Percentiles rank a stretch among this genome's conserved stretches.
Conservation (phyloP, 306 rosid species). For the Cucumis sativus region DNA sequence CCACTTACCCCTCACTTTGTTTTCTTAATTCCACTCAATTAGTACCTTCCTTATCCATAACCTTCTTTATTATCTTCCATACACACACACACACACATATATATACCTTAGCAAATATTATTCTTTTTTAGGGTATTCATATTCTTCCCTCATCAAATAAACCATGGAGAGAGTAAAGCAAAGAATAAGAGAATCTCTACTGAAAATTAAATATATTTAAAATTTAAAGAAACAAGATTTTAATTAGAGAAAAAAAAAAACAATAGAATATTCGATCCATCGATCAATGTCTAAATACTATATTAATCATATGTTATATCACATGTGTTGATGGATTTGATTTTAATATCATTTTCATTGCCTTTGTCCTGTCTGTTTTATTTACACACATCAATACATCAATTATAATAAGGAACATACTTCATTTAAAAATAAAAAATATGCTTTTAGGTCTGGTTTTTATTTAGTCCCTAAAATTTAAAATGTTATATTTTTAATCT, state of each 20-base stretch:
- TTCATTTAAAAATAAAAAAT: too few relatives aligned
- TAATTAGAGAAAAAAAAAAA: background rate
- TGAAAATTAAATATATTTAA: background rate
- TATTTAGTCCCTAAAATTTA: too few relatives aligned
- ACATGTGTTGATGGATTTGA: background rate
- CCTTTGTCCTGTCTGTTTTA: too few relatives aligned
- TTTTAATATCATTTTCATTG: background rate
- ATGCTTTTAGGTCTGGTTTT: fast-evolving
- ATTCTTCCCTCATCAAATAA: background rate
- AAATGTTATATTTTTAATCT: too few relatives aligned
- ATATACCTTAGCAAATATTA: background rate
- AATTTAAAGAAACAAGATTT: background rate
- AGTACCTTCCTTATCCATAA: slow-evolving; percentile 19
- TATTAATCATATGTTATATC: background rate
- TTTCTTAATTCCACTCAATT: slow-evolving; percentile 12
- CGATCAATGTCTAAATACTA: background rate
- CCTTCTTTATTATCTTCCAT: background rate
- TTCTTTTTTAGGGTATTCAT: background rate
- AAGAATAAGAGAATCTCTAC: background rate
- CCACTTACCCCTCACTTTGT: slow-evolving; percentile 7
- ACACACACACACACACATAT: background rate
- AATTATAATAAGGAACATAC: too few relatives aligned
- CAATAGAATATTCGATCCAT: background rate
- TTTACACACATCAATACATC: background rate
- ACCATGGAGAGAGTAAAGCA: background rate